A percentile compares a stretch with the other conserved stretches of the same genome.
These are phyloP conservation scores for Tillandsia fasciculata DNA, from an alignment of 176 grass and related monocot species.

Conservation along the genomic window DNA sequence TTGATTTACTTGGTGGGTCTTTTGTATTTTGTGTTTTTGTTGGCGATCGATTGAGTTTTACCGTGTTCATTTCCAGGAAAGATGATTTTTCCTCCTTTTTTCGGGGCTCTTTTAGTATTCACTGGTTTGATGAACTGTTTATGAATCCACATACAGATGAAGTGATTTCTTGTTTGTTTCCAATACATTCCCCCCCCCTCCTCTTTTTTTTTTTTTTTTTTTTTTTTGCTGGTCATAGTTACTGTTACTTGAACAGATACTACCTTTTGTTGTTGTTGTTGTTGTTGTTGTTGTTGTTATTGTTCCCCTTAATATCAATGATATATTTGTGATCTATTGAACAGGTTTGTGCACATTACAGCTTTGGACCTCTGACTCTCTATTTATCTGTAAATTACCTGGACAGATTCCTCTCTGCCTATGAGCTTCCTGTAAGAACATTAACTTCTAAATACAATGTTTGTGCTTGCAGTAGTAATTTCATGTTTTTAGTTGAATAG, in stretches of 20 bases:
- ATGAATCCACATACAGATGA: conserved; percentile 2
- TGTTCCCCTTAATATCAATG: conserved; percentile 19
- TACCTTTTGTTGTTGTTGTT: conserved; percentile 10
- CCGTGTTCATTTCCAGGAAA: too few relatives aligned
- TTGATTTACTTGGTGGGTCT: neutral
- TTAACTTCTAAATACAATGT: conserved; percentile 2
- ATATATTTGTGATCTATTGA: conserved; percentile 26
- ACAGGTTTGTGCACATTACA: conserved; percentile 79
- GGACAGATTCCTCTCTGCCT: conserved; percentile 73
- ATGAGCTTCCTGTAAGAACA: conserved; percentile 78
- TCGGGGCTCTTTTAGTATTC: neutral
- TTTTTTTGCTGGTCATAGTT: neutral
- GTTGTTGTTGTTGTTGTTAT: conserved; percentile 12
- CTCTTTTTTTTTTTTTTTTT: neutral
- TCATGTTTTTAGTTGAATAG: neutral
- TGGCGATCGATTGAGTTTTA: too few relatives aligned
- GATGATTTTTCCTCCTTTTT: neutral
- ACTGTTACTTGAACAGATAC: neutral
- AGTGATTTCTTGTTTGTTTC: conserved; percentile 5
- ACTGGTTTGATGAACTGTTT: conserved; percentile 1
- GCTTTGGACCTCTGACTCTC: conserved; percentile 74
- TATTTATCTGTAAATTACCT: conserved; percentile 87
- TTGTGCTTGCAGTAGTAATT: neutral
- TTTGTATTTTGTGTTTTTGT: neutral
- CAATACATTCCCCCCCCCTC: neutral